A percentile compares a stretch with the other conserved stretches of the same genome.
These are phyloP conservation scores for Colletotrichum theobromicola DNA, from an alignment of 2,329 filamentous ascomycete genomes.

Conservation along the genomic window DNA sequence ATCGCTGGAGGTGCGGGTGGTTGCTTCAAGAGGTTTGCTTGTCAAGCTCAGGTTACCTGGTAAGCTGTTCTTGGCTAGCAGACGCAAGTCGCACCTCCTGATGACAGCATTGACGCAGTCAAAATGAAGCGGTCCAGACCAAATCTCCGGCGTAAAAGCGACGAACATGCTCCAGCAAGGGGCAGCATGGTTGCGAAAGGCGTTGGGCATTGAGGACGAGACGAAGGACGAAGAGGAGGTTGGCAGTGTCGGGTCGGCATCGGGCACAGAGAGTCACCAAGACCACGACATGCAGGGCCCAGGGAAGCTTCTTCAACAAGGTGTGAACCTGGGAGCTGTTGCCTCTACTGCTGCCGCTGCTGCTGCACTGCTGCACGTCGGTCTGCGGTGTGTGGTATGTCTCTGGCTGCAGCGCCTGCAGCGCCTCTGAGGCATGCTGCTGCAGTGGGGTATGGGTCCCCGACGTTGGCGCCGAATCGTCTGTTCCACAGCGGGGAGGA, in stretches of 20 bases:
- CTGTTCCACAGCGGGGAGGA: conserved; percentile 15
- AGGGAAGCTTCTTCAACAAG: background rate
- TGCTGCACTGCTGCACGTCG: background rate
- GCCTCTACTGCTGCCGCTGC: background rate
- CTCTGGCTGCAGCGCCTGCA: conserved; percentile 4
- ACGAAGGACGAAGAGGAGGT: conserved; percentile 6
- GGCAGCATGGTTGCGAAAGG: background rate
- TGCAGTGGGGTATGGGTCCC: background rate
- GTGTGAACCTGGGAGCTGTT: conserved; percentile 14
- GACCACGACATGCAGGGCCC: conserved; percentile 11
- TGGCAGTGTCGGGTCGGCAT: conserved; percentile 1
- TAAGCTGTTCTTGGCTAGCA: background rate
- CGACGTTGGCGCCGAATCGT: conserved; percentile 20
- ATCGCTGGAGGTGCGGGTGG: background rate
- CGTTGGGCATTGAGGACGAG: conserved; percentile 6
- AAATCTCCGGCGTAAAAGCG: conserved; percentile 18
- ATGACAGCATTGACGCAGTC: conserved; percentile 3
- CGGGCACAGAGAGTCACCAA: background rate
- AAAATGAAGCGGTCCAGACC: background rate
- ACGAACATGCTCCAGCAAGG: conserved; percentile 11
- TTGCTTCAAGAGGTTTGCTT: background rate
- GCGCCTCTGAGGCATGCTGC: conserved; percentile 2
- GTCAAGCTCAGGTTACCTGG: background rate
- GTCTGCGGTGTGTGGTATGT: background rate
- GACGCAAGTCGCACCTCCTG: background rate